phyloP scores from a whole-genome alignment of 768 basidiomycete genomes.

The Trametopsis cervina region DNA sequence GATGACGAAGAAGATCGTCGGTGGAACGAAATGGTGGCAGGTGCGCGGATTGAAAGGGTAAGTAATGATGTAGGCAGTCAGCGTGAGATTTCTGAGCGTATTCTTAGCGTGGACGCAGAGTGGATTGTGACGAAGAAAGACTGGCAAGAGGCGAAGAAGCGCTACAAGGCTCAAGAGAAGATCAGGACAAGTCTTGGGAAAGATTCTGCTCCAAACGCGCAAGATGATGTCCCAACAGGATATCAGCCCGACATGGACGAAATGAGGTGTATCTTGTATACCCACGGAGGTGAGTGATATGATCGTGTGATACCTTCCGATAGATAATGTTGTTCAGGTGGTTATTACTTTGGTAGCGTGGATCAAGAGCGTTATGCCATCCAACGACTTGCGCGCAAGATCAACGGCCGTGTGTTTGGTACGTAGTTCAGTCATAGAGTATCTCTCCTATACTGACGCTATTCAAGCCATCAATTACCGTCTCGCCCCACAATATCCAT shows the following conservation, averaged over 20 bases:
- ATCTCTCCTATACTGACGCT: background rate
- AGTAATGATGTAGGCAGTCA: constrained; percentile 14
- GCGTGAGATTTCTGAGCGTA: background rate
- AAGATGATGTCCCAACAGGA: constrained; percentile 15
- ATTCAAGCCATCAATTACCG: constrained; percentile 66
- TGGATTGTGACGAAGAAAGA: constrained; percentile 87
- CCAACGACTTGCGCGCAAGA: constrained; percentile 85
- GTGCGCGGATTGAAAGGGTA: constrained; percentile 80
- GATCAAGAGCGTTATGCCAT: constrained; percentile 75
- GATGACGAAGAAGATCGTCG: constrained; percentile 60
- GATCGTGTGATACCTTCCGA: background rate
- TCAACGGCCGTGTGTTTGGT: constrained; percentile 86
- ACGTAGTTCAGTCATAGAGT: too few relatives aligned
- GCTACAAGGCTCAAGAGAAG: constrained; percentile 39
- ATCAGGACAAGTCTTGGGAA: background rate
- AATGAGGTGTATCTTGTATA: constrained; percentile 77
- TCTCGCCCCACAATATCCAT: constrained; percentile 95
- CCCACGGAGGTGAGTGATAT: constrained; percentile 57
- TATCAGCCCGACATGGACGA: constrained; percentile 74
- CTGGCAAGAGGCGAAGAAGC: constrained; percentile 61
- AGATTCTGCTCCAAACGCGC: constrained; percentile 8
- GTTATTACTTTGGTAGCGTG: constrained; percentile 80
- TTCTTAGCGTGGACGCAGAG: constrained; percentile 67
- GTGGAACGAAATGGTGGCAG: constrained; percentile 98
- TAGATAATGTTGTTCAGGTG: constrained; percentile 35